Evolutionary conservation across 192 early-diverging fungal genomes (phyloP).

Genomic region (Coemansia nantahalensis): DNA sequence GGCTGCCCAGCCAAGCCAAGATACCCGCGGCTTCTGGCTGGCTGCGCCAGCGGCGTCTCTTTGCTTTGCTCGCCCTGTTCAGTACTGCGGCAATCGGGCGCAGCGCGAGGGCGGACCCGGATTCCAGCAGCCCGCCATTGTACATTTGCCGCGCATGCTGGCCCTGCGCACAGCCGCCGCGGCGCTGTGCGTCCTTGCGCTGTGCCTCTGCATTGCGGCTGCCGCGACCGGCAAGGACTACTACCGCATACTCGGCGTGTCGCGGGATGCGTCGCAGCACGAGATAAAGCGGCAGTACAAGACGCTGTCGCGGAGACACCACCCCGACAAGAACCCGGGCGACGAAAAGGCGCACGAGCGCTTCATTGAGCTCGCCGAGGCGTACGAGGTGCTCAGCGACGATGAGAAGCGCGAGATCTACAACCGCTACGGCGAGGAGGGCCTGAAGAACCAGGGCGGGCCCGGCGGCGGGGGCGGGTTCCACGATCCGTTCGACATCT

Average conservation of each 20-base stretch:
- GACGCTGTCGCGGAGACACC: conserved; percentile 81
- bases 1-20: too few species aligned
- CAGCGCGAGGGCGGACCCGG: too few species aligned
- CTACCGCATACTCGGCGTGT: conserved; percentile 84
- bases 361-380: conserved; percentile 86
- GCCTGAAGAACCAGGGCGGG: conserved; percentile 71
- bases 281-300: conserved; percentile 97
- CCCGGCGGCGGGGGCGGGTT: conserved; percentile 55
- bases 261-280: conserved; percentile 70
- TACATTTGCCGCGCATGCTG: conserved; percentile 3
- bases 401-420: conserved; percentile 90
- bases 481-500: conserved; percentile 98
- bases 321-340: conserved; percentile 85
- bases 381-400: conserved; percentile 92
- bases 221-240: conserved; percentile 63
- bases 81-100: too few species aligned
- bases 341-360: conserved; percentile 81
- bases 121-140: background rate
- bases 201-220: conserved; percentile 6
- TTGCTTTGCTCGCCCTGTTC: too few species aligned
- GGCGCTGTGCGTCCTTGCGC: conserved; percentile 11
- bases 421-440: conserved; percentile 95
- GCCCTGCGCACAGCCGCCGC: conserved; percentile 1
- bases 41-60: too few species aligned
- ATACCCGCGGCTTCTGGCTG: too few species aligned